These are phyloP conservation scores for Rostrohypoxylon terebratum DNA, from an alignment of 495 filamentous ascomycete genomes.

Conservation along the genomic window DNA sequence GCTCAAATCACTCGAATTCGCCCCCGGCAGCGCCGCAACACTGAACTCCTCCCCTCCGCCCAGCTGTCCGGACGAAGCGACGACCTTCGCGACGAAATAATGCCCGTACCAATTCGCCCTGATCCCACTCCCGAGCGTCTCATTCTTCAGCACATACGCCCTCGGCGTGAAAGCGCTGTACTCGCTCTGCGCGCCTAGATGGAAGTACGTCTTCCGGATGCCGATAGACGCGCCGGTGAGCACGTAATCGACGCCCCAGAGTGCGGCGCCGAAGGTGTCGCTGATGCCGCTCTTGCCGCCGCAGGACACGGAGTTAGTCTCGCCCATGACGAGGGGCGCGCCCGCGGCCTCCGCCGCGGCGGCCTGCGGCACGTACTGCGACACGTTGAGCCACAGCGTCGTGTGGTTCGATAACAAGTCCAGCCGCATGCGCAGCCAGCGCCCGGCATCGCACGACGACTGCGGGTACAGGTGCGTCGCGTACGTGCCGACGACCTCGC, in stretches of 20 bases:
- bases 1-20: constrained; percentile 44
- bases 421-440: constrained; percentile 46
- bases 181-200: constrained; percentile 53
- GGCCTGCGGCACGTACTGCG: constrained; percentile 44
- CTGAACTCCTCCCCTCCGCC: background rate
- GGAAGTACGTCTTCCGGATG: constrained; percentile 52
- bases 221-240: constrained; percentile 50
- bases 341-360: constrained; percentile 47
- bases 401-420: constrained; percentile 46
- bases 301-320: constrained; percentile 55
- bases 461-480: constrained; percentile 50
- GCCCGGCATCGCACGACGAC: constrained; percentile 46
- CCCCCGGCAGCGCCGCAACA: constrained; percentile 44
- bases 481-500: constrained; percentile 40
- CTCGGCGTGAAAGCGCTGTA: constrained; percentile 47
- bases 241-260: constrained; percentile 56
- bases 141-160: constrained; percentile 42
- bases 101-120: constrained; percentile 46
- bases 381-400: constrained; percentile 48
- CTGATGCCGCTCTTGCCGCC: constrained; percentile 50
- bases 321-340: constrained; percentile 52
- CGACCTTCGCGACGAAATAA: constrained; percentile 47
- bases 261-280: constrained; percentile 53
- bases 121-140: constrained; percentile 42
- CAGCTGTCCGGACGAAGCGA: background rate